phyloP scores from a whole-genome alignment of 345 rosid species.

The Pistacia atlantica region DNA sequence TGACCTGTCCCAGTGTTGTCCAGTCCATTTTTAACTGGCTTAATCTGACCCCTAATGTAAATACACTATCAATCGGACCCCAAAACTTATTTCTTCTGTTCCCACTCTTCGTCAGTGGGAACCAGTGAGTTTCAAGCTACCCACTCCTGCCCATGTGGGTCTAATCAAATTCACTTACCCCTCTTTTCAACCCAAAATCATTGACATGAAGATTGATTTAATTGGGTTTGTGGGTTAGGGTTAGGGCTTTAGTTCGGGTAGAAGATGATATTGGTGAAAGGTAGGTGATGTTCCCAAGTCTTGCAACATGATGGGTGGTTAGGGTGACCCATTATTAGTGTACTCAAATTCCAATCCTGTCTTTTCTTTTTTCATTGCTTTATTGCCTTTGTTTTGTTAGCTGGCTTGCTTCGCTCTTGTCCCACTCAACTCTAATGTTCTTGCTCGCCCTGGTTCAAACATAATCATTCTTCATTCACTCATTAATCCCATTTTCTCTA shows the following conservation, averaged over 20 bases:
- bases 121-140: too few relatives aligned
- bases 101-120: too few relatives aligned
- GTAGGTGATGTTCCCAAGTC: constrained; percentile 46
- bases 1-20: constrained; percentile 39
- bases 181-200: too few relatives aligned
- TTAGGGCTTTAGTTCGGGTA: too few relatives aligned
- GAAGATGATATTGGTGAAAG: constrained; percentile 10
- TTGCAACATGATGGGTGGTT: constrained; percentile 51
- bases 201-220: too few relatives aligned
- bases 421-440: not conserved
- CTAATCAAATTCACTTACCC: too few relatives aligned
- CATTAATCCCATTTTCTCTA: too few relatives aligned
- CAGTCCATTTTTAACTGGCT: constrained; percentile 46
- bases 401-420: not conserved
- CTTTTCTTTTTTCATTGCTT: constrained; percentile 6
- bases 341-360: constrained; percentile 24
- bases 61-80: not conserved
- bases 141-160: too few relatives aligned
- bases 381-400: not conserved
- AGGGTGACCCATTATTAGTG: constrained; percentile 41
- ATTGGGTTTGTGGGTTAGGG: too few relatives aligned
- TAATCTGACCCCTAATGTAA: constrained; percentile 12
- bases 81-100: not conserved
- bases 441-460: too few relatives aligned
- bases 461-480: too few relatives aligned